These are phyloP conservation scores for Penicillium crystallinum DNA, from an alignment of 495 filamentous ascomycete genomes.

Conservation along the genomic window DNA sequence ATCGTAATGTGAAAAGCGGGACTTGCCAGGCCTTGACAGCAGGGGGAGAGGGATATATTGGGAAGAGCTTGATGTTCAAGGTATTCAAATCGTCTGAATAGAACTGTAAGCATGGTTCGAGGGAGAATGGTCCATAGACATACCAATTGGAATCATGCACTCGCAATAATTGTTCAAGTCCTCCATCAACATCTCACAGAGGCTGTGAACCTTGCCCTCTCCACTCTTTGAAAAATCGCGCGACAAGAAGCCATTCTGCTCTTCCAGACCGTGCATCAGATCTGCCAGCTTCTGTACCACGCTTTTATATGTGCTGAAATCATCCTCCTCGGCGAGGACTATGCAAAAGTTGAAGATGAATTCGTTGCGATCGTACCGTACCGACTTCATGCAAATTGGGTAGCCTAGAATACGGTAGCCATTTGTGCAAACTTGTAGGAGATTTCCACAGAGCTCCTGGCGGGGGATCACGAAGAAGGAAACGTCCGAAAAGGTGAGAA, in stretches of 20 bases:
- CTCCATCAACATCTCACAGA: slow-evolving; percentile 89
- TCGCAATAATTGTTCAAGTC: slow-evolving; percentile 96
- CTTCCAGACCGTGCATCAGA: slow-evolving; percentile 82
- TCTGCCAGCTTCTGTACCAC: slow-evolving; percentile 81
- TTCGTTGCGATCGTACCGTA: slow-evolving; percentile 80
- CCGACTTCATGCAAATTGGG: slow-evolving; percentile 77
- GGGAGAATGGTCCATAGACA: slow-evolving; percentile 14
- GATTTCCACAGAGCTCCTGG: slow-evolving; percentile 80
- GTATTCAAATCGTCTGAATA: slow-evolving; percentile 80
- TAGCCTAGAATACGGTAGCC: slow-evolving; percentile 80
- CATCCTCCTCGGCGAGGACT: slow-evolving; percentile 68
- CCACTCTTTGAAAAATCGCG: slow-evolving; percentile 41
- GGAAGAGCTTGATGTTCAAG: slow-evolving; percentile 93
- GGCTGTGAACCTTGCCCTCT: slow-evolving; percentile 63
- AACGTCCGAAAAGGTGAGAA: slow-evolving; percentile 78
- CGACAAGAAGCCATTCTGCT: slow-evolving; percentile 70
- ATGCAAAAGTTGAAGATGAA: slow-evolving; percentile 98
- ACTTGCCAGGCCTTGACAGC: slow-evolving; percentile 82
- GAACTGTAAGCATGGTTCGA: slow-evolving; percentile 16
- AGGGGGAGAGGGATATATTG: slow-evolving; percentile 70
- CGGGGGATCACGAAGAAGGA: slow-evolving; percentile 89
- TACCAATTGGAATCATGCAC: slow-evolving; percentile 93
- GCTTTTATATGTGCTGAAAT: slow-evolving; percentile 66
- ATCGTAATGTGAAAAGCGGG: slow-evolving; percentile 79
- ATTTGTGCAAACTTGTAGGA: slow-evolving; percentile 69